Evolutionary conservation across 2,329 filamentous ascomycete genomes (phyloP), one percentile per base, ranked within the genome.

Genomic region (Xenoacremonium recifei): DNA sequence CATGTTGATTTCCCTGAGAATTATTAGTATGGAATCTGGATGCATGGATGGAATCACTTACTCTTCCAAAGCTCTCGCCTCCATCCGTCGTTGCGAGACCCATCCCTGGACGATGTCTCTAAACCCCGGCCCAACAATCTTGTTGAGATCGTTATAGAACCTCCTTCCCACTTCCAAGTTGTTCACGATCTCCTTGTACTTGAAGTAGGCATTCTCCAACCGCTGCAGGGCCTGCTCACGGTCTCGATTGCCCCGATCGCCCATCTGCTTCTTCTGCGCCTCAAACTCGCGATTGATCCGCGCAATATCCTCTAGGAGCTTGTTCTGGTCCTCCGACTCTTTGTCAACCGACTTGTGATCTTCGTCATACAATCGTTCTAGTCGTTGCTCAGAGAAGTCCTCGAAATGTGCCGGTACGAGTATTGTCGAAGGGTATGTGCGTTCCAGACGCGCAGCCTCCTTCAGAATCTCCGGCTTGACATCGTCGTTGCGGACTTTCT

Each of bases 121-220:
- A 63, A 96, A 97, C 9, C 84, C 76, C 27, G 71, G 71, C 1
- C 82, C 85, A 1, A 96, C 87, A 48, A 97, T 90, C 65, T 86
- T 88, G 35, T 87, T 88, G 4, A 99, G 76, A 59, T 97, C 91
- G 54, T 99, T 99, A 71, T 97, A 99, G 62, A 99, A 99, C 63
- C 93, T 96, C 39, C 92, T 77, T 1, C 89, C 93, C 0, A 87
- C 88, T 51, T 97, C 92, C 3, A 96, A 76, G 60, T 97, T 96
- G 51, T 81, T 88, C 43, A 96, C 82, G 42, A 97, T 89, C 63
- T 99, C 92, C 68, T 96, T 96, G 72, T 97, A 97, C 67, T 92
- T 95, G 65, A 90, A 83, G 62, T 95, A 97, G 1, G 89, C 92
- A 50, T 87, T 90, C 64, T 97, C 92, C 9, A 99, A 73, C 48